Conservation (phyloP, 768 basidiomycete species). For the Trametes coccinea region DNA sequence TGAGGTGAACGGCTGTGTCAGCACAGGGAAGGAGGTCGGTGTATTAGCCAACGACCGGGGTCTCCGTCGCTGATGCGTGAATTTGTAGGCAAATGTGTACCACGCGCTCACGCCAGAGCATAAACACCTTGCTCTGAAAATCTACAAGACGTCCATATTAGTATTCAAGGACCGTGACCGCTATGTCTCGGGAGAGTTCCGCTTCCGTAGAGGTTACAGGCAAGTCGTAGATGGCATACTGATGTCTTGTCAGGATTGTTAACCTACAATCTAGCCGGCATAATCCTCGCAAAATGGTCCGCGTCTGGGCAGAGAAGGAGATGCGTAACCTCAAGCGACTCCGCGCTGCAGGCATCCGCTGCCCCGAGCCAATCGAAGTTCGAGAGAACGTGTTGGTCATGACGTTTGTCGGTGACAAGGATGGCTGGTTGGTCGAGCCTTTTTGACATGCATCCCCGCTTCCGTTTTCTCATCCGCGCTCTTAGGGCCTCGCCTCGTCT, state of each 20-base stretch:
- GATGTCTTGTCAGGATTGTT: no score
- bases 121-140: slow-evolving; percentile 86
- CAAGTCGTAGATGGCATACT: background rate
- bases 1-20: slow-evolving; percentile 94
- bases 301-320: slow-evolving; percentile 99
- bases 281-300: slow-evolving; percentile 98
- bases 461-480: background rate
- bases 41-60: background rate
- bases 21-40: slow-evolving; percentile 94
- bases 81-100: slow-evolving; percentile 88
- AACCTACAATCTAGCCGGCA: slow-evolving; percentile 44
- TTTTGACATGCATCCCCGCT: background rate
- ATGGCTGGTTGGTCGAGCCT: slow-evolving; percentile 67
- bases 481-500: slow-evolving; percentile 87
- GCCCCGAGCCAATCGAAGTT: slow-evolving; percentile 90
- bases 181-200: slow-evolving; percentile 93
- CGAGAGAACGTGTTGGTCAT: slow-evolving; percentile 97
- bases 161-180: slow-evolving; percentile 97
- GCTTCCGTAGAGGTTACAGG: slow-evolving; percentile 90
- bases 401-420: slow-evolving; percentile 81
- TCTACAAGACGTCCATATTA: slow-evolving; percentile 98
- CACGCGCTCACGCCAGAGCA: slow-evolving; percentile 66
- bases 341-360: slow-evolving; percentile 76
- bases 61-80: background rate
- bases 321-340: slow-evolving; percentile 93